Percentiles rank a stretch among this genome's conserved stretches.
phyloP scores from a whole-genome alignment of 2,329 filamentous ascomycete species.

The Ophiosphaerella korrae region DNA sequence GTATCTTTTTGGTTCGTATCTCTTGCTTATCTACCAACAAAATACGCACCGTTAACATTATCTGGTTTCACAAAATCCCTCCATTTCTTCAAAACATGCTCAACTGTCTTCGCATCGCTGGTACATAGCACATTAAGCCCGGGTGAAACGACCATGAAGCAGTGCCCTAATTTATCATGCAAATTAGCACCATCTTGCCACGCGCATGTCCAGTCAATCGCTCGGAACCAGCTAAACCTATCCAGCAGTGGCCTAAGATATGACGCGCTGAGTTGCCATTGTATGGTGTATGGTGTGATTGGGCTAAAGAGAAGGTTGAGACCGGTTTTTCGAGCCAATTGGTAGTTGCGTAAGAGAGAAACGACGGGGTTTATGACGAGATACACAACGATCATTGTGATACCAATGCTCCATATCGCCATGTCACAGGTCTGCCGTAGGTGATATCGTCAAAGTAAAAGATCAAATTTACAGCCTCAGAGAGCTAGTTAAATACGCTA shows the following conservation, averaged over 20 bases:
- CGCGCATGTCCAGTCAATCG: slow-evolving; percentile 17
- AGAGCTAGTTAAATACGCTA: too few species aligned
- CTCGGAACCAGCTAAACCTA: slow-evolving; percentile 17
- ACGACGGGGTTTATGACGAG: slow-evolving; percentile 2
- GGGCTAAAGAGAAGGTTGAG: slow-evolving; percentile 22
- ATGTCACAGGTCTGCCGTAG: too few species aligned
- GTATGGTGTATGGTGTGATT: slow-evolving; percentile 17
- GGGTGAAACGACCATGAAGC: slow-evolving; percentile 22
- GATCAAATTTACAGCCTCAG: too few species aligned
- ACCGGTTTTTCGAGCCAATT: slow-evolving; percentile 13
- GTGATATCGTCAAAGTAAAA: too few species aligned
- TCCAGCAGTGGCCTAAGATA: slow-evolving; percentile 1
- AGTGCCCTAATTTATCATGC: slow-evolving; percentile 18
- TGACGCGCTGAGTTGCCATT: slow-evolving; percentile 13
- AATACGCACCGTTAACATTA: slow-evolving; percentile 22
- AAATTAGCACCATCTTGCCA: slow-evolving; percentile 19
- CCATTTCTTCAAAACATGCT: slow-evolving; percentile 18
- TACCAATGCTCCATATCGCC: too few species aligned
- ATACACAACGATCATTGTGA: background rate
- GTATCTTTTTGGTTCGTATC: background rate
- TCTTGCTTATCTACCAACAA: background rate
- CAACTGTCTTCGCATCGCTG: slow-evolving; percentile 19
- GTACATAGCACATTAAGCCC: slow-evolving; percentile 18
- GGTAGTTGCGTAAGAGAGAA: slow-evolving; percentile 21
- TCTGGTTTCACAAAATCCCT: slow-evolving; percentile 30